Evolutionary conservation across 1,139 yeast species (phyloP), one percentile per base, ranked within the genome.

Genomic region (Blastobotrys serpentis): DNA sequence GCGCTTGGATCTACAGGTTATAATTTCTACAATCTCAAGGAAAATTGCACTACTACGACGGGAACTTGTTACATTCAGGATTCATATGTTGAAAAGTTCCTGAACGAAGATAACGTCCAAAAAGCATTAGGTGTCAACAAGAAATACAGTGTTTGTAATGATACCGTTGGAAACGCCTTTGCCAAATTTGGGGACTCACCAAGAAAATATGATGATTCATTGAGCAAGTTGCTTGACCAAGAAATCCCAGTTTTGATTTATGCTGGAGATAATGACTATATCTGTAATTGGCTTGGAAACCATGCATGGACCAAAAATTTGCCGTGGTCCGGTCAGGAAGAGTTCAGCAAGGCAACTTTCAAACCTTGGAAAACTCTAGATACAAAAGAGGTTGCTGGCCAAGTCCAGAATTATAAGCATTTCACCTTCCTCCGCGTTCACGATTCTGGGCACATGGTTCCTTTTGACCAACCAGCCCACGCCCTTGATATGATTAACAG

Each of bases 271-370:
- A 85, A 86, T 70, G 95, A 86, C 68, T 87, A 79, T 67, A 86
- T 87, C 59, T 87, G 96, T 71, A 87, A 87, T 71, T 87, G 95
- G 95, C 75, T 87, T 59, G 95, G 95, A 51, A 86, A 86, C 69
- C 77, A 77, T 63, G 90, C 84, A 5, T 85, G 95, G 94, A 71
- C 86, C 33, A 75, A 84, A 60, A 74, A 70, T 52, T 74, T 86
- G 59, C 81, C 79, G 53, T 86, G 92, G 89, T 55, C 62, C 17
- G 71, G 72, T 16, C 66, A 66, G 45, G 65, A 66, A 42, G 58
- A 62, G 51, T 65, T 70, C 56, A 64, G 63, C 51, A 47, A 56
- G 23, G 59, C 64, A 37, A 58, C 63, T 25, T 52, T 60, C 25
- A 66, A 66, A 42, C 76, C 77, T 25, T 71, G 76, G 62, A 50